phyloP scores from a whole-genome alignment of 768 basidiomycete genomes.

The Piloderma croceum region DNA sequence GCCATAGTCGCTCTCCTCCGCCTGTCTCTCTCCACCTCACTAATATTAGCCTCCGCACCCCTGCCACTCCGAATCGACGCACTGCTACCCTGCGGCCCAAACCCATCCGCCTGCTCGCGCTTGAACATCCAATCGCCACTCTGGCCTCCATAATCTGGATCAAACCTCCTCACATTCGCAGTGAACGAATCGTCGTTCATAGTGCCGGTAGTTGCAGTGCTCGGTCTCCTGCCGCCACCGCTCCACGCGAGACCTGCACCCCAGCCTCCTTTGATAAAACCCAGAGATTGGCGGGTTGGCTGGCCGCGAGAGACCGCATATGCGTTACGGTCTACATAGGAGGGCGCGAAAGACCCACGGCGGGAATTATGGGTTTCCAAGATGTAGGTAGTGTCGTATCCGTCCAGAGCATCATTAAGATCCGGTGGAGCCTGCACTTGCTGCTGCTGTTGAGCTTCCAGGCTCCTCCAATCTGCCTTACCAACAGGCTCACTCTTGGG shows the following conservation, averaged over 20 bases:
- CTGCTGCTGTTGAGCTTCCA: slow-evolving; percentile 37
- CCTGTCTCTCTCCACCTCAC: slow-evolving; percentile 1
- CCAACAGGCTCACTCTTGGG: slow-evolving; percentile 42
- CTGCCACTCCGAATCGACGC: slow-evolving; percentile 9
- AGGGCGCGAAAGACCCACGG: slow-evolving; percentile 28
- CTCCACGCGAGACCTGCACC: slow-evolving; percentile 30
- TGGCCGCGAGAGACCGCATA: slow-evolving; percentile 15
- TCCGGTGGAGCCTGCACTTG: slow-evolving; percentile 10
- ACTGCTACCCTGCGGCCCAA: slow-evolving; percentile 15
- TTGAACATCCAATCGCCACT: slow-evolving; percentile 55
- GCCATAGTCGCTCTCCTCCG: slow-evolving; percentile 24
- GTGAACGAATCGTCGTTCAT: slow-evolving; percentile 36
- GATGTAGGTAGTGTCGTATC: slow-evolving; percentile 43
- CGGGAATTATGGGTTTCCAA: slow-evolving; percentile 30
- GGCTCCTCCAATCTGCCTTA: slow-evolving; percentile 47
- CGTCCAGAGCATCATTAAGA: slow-evolving; percentile 25
- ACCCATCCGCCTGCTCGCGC: slow-evolving; percentile 42
- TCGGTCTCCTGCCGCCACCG: slow-evolving; percentile 26
- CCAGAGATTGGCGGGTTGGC: slow-evolving; percentile 3
- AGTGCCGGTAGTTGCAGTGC: slow-evolving; percentile 27
- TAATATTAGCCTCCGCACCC: slow-evolving; percentile 13
- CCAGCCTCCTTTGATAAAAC: slow-evolving; percentile 14
- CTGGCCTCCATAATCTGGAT: slow-evolving; percentile 38
- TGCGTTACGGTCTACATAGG: slow-evolving; percentile 22
- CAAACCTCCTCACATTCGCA: slow-evolving; percentile 30